Evolutionary conservation across 495 filamentous ascomycete genomes (phyloP).

Genomic region (Elasticomyces elasticus): DNA sequence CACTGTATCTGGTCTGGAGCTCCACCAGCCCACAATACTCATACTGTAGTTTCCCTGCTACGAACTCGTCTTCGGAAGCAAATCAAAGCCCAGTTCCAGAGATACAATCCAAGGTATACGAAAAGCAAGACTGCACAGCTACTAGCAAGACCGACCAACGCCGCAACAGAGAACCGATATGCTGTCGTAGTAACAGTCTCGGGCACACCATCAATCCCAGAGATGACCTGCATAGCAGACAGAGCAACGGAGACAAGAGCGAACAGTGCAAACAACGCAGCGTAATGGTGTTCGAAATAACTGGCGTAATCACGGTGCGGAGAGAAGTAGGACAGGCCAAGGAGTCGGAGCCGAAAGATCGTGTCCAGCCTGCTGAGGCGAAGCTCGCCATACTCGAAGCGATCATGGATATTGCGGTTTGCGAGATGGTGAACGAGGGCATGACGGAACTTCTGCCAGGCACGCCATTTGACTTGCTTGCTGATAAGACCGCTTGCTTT

Average conservation of each 20-base stretch:
- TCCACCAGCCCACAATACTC: too few relatives aligned
- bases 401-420: not conserved
- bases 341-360: not conserved
- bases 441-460: not conserved
- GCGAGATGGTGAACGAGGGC: not conserved
- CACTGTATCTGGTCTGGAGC: too few relatives aligned
- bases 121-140: not conserved
- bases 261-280: not conserved
- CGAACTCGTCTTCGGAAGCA: too few relatives aligned
- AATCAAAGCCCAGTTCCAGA: not conserved
- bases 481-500: not conserved
- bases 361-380: not conserved
- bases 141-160: not conserved
- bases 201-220: not conserved
- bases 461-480: not conserved
- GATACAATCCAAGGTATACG: not conserved
- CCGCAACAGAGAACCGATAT: not conserved
- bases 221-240: not conserved
- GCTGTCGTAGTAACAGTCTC: not conserved
- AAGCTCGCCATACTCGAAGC: not conserved
- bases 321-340: not conserved
- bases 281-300: not conserved
- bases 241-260: not conserved
- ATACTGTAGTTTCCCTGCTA: too few relatives aligned
- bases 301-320: not conserved